Base-by-base conservation (phyloP, 306 rosid genomes). In the Cajanus cajan region DNA sequence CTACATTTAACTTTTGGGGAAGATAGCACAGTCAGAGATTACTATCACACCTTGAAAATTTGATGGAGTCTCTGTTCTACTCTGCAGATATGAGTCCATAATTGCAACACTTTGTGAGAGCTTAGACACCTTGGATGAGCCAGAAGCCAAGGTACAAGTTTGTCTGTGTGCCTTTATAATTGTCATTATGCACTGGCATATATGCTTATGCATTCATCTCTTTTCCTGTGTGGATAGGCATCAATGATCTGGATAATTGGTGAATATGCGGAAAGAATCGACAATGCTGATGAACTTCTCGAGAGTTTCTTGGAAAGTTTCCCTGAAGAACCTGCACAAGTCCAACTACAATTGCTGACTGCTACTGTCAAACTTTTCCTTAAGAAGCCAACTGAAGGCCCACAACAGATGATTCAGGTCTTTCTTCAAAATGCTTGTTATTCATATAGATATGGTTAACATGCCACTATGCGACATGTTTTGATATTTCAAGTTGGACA, bases 221-320 rank as follows among this genome's bases (percentile, higher is more conserved):
- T 68, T 66, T 19, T 19, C 51, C 33, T 57, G 13, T 51, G 65
- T 43, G 50, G 57, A 73, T 68, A 93, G 98, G 98, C 98, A 21
- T 93, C 98, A 28, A 93, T 93, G 98, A 93, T 93, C 59, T 93
- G 98, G 98, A 93, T 93, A 76, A 93, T 93, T 84, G 98, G 98
- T 44, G 98, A 93, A 79, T 93, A 93, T 76, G 98, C 98, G 5
- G 98, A 93, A 88, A 88, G 98, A 88, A 93, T 93, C 78, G 98
- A 93, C 81, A 93, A 93, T 83, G 98, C 98, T 44, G 98, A 93
- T 76, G 98, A 93, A 83, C 98, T 93, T 57, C 98, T 93, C 67
- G 98, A 93, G 75, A 93, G 98, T 78, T 93, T 93, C 88, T 84
- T 93, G 87, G 98, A 93, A 85, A 93, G 89, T 85, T 82, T 82